These are phyloP conservation scores for Cryptococcus sp. DNA, from an alignment of 1,284 basidiomycete species.

Conservation along the genomic window DNA sequence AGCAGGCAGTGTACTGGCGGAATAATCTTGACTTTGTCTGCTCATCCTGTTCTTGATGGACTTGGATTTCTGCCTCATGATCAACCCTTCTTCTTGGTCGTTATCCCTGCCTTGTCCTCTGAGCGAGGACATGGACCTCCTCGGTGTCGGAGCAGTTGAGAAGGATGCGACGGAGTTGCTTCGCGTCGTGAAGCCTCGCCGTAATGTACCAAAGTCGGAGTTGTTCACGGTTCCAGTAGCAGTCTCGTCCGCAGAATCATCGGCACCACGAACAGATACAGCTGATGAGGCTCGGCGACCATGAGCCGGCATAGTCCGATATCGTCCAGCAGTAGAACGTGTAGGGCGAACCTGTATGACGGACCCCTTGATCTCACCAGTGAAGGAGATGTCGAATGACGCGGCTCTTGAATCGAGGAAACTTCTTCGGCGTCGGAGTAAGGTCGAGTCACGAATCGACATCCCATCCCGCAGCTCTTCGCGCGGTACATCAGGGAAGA, in stretches of 20 bases:
- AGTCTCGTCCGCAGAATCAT: constrained; percentile 14
- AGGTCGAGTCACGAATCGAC: constrained; percentile 32
- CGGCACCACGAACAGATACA: background rate
- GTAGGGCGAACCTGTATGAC: constrained; percentile 30
- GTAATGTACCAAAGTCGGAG: constrained; percentile 17
- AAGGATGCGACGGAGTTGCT: constrained; percentile 13
- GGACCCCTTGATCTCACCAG: constrained; percentile 33
- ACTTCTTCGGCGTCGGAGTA: constrained; percentile 41
- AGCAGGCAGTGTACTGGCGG: background rate
- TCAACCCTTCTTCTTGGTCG: constrained; percentile 1
- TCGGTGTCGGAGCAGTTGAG: constrained; percentile 14
- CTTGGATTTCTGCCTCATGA: background rate
- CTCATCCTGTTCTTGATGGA: background rate
- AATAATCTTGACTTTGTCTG: background rate
- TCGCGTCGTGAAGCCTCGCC: background rate
- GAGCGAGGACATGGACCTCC: constrained; percentile 8
- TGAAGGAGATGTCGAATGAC: constrained; percentile 32
- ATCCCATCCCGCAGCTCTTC: constrained; percentile 17
- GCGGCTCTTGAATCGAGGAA: constrained; percentile 30
- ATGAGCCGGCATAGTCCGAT: constrained; percentile 5
- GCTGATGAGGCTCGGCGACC: background rate
- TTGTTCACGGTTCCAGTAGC: constrained; percentile 11
- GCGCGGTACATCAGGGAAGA: constrained; percentile 25
- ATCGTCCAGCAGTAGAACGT: constrained; percentile 14
- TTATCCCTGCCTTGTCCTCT: constrained; percentile 1